Evolutionary conservation across 192 early-diverging fungal genomes (phyloP), one percentile per base, ranked within the genome.

Genomic region (Bifiguratus adelaidae): DNA sequence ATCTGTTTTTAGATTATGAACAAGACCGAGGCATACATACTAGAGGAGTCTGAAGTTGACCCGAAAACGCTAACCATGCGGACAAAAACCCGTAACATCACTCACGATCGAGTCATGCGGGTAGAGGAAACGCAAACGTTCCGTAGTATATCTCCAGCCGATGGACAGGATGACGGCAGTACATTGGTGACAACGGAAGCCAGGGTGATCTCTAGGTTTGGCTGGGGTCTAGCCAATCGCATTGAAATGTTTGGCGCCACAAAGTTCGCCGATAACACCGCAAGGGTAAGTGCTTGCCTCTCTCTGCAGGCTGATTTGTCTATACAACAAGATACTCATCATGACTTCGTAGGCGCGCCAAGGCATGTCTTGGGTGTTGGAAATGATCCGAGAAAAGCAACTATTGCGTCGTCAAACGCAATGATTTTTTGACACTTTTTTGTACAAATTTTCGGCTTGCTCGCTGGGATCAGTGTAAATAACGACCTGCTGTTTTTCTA

Each of bases 61-160:
- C 82, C 83, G 9, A 50, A 65, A 37, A 60, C 65, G n/a, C 64
- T 75, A 40, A 85, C 67, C 29, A 91, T 99, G 81, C 72, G 76
- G 13, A 90, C 88, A 13, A 67, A 73, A 2, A 88, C 89, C 32
- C 79, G 82, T 48, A 99, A 99, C 60, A 63, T 99, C 32, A 90
- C 85, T 44, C 95, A 99, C 63, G 90, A 78, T 23, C 85, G 94
- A 40, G 60, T 93, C 13, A 84, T 97, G 78, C 76, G 91, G 54
- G 81, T 99, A 24, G 90, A 95, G 59, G 95, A 97, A 65, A 77
- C 73, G 30, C 92, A 95, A 64, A 88, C 77, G 20, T 73, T 86
- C 41, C 57, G 52, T 22, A 65, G 70, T 7, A 70, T 80, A 44
- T 68, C 71, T 22, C 32, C 26, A 30, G 42, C 50, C 12, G 65